Evolutionary conservation across 1,139 yeast species (phyloP), one percentile per base, ranked within the genome.

Genomic region (Geotrichum bryndzae): DNA sequence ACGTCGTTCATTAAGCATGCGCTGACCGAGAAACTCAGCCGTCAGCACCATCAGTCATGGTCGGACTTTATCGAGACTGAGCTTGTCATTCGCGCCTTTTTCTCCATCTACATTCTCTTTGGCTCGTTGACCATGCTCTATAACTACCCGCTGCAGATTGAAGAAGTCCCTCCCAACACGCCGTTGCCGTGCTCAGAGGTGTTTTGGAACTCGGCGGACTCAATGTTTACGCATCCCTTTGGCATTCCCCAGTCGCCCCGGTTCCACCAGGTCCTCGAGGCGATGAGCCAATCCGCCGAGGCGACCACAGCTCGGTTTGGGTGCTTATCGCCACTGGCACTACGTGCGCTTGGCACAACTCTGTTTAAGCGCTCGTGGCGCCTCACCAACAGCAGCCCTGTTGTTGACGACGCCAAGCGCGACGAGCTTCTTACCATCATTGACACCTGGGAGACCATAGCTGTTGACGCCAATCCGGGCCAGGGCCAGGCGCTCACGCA

Each of bases 171-270:
- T n/a, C 61, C 60, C 3, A 33, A 25, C 15, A 50, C 61, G 1
- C 54, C 57, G 29, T 63, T 74, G 51, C 77, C 77, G 6, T 72
- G 76, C 63, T 68, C 73, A 1, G 77, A 74, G 62, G 63, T 63
- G 18, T 62, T 72, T 31, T 73, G 76, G 76, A 68, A 67, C 57
- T 57, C 71, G 13, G 23, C 31, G 5, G 18, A 51, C 23, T 56
- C 59, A 2, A 29, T n/a, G 45, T 35, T 46, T 22, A 18, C 51
- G 3, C 48, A 45, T 22, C 18, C 27, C 2, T 48, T 48, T 6
- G 10, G 18, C 11, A n/a, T 27, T 1, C 53, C 60, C 5, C 50
- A 33, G 7, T 27, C 48, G 3, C 45, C 27, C 3, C 33, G 8
- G 10, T 56, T 56, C 22, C 58, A 56, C 15, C 35, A 53, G 22